phyloP scores from a whole-genome alignment of 345 rosid species.

The Melaleuca quinquenervia region DNA sequence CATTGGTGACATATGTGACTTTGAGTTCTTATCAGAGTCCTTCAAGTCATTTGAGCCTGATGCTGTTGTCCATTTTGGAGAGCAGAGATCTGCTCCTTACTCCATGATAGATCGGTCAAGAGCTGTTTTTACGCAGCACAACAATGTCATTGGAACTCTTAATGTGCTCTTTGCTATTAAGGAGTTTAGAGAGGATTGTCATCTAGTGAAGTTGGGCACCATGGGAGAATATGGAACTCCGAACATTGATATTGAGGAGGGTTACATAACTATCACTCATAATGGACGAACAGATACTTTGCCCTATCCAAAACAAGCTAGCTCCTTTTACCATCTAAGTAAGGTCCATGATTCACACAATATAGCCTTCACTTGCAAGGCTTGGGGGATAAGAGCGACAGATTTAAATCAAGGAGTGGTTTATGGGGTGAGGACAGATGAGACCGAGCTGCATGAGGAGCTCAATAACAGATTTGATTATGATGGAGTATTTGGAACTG shows the following conservation, averaged over 20 bases:
- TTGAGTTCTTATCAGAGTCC: conserved; percentile 76
- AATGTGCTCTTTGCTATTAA: conserved; percentile 94
- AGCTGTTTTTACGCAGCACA: conserved; percentile 84
- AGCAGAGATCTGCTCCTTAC: conserved; percentile 93
- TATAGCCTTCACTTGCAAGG: conserved; percentile 97
- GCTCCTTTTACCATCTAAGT: conserved; percentile 97
- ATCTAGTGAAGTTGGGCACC: conserved; percentile 90
- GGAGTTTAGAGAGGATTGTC: conserved; percentile 81
- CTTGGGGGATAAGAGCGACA: conserved; percentile 98
- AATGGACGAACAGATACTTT: conserved; percentile 90
- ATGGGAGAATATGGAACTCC: conserved; percentile 99
- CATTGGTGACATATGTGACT: conserved; percentile 90
- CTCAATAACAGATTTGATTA: conserved; percentile 77
- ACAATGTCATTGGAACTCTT: conserved; percentile 90
- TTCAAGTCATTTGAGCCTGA: conserved; percentile 89
- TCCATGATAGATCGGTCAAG: conserved; percentile 95
- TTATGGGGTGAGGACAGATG: conserved; percentile 87
- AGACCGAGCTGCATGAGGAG: conserved; percentile 86
- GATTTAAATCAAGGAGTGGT: conserved; percentile 98
- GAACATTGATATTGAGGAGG: conserved; percentile 97
- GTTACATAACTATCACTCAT: conserved; percentile 83
- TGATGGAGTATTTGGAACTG: conserved; percentile 94
- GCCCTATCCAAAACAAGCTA: conserved; percentile 97
- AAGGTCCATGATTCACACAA: conserved; percentile 95
- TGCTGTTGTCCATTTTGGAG: conserved; percentile 88